These are phyloP conservation scores for Fistulinella prunicolor DNA, from an alignment of 768 basidiomycete species.

Conservation along the genomic window DNA sequence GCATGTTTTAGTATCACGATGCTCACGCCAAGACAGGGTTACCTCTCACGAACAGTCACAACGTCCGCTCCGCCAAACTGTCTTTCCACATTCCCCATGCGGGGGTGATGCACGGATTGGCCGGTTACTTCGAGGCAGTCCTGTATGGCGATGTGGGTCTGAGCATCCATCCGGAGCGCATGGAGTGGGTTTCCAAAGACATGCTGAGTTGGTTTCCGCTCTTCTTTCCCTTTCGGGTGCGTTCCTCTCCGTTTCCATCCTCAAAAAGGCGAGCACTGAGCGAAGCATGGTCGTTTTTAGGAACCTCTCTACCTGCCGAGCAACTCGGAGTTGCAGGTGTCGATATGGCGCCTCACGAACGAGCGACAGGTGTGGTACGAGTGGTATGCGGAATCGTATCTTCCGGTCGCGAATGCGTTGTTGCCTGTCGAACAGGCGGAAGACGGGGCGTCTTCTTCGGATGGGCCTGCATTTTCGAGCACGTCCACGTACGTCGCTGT, in stretches of 20 bases:
- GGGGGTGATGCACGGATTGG: constrained; percentile 89
- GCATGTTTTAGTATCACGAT: neutral
- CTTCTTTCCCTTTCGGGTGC: constrained; percentile 89
- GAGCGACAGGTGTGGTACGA: constrained; percentile 96
- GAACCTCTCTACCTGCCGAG: constrained; percentile 92
- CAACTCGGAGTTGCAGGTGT: constrained; percentile 88
- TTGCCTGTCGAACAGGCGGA: constrained; percentile 16
- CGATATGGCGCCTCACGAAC: constrained; percentile 92
- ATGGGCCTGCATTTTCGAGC: constrained; percentile 27
- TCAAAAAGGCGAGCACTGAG: neutral
- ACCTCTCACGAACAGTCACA: constrained; percentile 95
- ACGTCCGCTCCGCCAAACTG: constrained; percentile 81
- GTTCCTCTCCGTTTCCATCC: constrained; percentile 29
- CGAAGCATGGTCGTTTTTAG: constrained; percentile 37
- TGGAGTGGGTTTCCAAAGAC: constrained; percentile 83
- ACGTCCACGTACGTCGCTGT: constrained; percentile 29
- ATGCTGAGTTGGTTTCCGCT: constrained; percentile 99
- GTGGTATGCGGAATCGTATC: constrained; percentile 94
- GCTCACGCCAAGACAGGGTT: constrained; percentile 51
- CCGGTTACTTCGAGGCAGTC: constrained; percentile 95
- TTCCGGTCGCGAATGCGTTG: constrained; percentile 52
- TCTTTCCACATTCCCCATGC: constrained; percentile 94
- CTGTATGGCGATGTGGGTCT: constrained; percentile 88
- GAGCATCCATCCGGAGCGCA: constrained; percentile 90
- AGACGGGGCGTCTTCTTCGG: constrained; percentile 14